Evolutionary conservation across 1,139 yeast genomes (phyloP), one percentile per base, ranked within the genome.

Genomic region (Hansenula lynferdii): DNA sequence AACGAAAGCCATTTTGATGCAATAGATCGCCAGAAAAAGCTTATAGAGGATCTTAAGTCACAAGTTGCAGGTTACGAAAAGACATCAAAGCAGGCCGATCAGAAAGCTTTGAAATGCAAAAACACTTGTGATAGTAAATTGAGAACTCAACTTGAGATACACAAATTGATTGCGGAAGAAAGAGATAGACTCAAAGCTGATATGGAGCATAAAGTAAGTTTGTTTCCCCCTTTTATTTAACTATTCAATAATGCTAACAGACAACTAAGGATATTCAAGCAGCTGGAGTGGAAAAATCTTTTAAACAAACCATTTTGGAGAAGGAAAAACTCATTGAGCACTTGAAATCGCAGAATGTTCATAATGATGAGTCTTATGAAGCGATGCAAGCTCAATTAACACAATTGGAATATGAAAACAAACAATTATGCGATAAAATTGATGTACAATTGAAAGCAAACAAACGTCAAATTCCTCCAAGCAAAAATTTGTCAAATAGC

Each of bases 101-200:
- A 42, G 3, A 42, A 38, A 15, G 12, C 31, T 2, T 18, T 17
- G 2, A 37, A 46, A 28, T 44, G 42, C n/a, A 42, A 45, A 25
- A 12, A 28, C 4, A 37, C 22, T 4, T 40, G 38, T 34, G 51
- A 49, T 1, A 38, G 45, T 15, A 49, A 51, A 31, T 20, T 51
- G 21, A 44, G 43, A 29, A 39, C 48, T 1, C 53, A 50, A 26
- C 25, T 35, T 11, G 53, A 51, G 10, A 41, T 47, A 2, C 44
- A 40, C 35, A 42, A 44, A 15, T 31, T 45, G 34, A 43, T 45
- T 2, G 10, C 31, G 6, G 42, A 44, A 20, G 54, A 52, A 23
- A 42, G 47, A 10, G 51, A 51, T 26, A 39, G 38, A 6, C 24
- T 35, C 2, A 43, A 41, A 25, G 3, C 16, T 4, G 27, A 24